Base-by-base conservation (phyloP, 2,329 filamentous ascomycete genomes). In the Apiospora kogelbergensis region DNA sequence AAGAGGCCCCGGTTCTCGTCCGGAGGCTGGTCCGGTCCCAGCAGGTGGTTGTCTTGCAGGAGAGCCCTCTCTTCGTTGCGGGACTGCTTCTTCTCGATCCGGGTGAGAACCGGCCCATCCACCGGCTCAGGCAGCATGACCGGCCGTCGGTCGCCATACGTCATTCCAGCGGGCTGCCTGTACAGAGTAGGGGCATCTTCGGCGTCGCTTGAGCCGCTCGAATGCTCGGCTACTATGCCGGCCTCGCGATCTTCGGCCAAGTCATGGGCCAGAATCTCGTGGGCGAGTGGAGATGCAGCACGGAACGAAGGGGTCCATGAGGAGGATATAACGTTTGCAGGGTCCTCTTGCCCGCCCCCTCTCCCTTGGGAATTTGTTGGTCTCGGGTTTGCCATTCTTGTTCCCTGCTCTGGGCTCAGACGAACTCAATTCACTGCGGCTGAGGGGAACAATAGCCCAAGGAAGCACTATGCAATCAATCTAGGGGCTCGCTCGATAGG, bases 121-220 rank as follows among this genome's bases (percentile, higher is more conserved):
- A 81, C 70, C 11, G 77, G 77, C 64, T 85, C 83, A 5, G 89
- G 88, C 33, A 93, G 86, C 69, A 97, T 85, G 5, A 91, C 88
- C 3, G 91, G 90, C 67, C 93, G 86, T 1, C 89, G 86, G 30
- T 91, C 90, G 15, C 91, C 92, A 70, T 88, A 93, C 40, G 91
- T 90, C 57, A 96, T 90, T 76, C 91, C 92, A 73, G 90, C 92
- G 0, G 94, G 93, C 63, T 94, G 88, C 68, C 92, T 89, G 81
- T 96, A 97, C 74, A 85, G 85, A 76, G 80, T 83, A 68, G 82
- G 85, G n/a, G 83, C 80, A 6, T 77, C 73, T 5, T 79, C 80
- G 2, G 74, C 73, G 37, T 73, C 75, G 20, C 20, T 60, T 2
- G 78, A 78, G 33, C 76, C 75, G 33, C 76, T 75, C 20, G 76